These are phyloP conservation scores for Colletotrichum sublineola DNA, from an alignment of 2,329 filamentous ascomycete species.

Conservation along the genomic window DNA sequence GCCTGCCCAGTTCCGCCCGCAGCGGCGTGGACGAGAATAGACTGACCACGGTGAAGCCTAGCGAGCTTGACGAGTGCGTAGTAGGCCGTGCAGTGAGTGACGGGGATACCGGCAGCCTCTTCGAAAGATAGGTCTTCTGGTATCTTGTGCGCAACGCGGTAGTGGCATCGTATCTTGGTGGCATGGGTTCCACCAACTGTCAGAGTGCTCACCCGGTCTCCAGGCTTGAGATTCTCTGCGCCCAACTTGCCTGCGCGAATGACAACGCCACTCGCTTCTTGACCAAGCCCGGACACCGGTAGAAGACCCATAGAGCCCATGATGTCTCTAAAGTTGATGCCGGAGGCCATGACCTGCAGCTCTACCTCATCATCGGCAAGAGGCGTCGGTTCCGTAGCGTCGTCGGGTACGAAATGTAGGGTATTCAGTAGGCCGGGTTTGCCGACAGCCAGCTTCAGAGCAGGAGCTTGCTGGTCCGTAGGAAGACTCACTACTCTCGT, in stretches of 20 bases:
- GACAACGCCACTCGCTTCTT: constrained; percentile 48
- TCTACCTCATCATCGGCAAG: constrained; percentile 48
- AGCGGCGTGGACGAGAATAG: constrained; percentile 48
- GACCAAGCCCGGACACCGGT: constrained; percentile 44
- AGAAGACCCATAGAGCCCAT: constrained; percentile 48
- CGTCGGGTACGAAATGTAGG: constrained; percentile 46
- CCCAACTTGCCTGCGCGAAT: neutral
- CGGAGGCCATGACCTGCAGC: constrained; percentile 48
- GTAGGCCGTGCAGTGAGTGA: constrained; percentile 51
- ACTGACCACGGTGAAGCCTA: constrained; percentile 45
- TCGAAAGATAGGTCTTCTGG: constrained; percentile 52
- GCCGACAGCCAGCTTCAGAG: constrained; percentile 38
- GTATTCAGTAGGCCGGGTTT: constrained; percentile 48
- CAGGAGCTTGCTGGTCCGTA: too few relatives aligned
- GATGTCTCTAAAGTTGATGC: constrained; percentile 55
- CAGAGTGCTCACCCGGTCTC: constrained; percentile 30
- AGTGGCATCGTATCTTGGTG: constrained; percentile 8
- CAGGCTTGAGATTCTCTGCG: constrained; percentile 10
- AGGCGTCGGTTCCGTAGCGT: constrained; percentile 35
- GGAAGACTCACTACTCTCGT: neutral
- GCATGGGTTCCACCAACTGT: neutral
- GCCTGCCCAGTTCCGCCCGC: constrained; percentile 48
- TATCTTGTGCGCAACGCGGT: constrained; percentile 47
- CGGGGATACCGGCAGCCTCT: constrained; percentile 48
- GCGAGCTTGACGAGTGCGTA: constrained; percentile 49